A percentile compares a stretch with the other conserved stretches of the same genome.
Conservation (phyloP, 768 basidiomycete genomes). For the Obba rivulosa region DNA sequence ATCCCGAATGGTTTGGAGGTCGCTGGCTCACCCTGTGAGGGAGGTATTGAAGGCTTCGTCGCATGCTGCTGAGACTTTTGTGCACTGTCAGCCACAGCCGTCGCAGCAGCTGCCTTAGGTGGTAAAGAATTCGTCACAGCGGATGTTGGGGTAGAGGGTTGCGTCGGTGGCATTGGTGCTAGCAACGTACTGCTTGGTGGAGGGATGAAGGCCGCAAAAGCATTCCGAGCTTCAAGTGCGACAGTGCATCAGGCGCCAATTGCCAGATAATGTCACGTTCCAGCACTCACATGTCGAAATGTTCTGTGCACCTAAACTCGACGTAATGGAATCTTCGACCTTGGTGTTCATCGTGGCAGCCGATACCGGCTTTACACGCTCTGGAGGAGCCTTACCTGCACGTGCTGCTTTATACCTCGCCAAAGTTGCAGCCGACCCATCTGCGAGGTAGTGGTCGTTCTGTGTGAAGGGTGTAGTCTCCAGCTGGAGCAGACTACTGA, state of each 20-base stretch:
- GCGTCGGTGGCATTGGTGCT: not conserved
- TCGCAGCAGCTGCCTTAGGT: not conserved
- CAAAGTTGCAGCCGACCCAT: conserved; percentile 30
- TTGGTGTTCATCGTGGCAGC: conserved; percentile 15
- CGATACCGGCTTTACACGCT: not conserved
- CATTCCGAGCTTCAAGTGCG: too few relatives aligned
- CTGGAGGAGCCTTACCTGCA: conserved; percentile 6
- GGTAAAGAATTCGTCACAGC: not conserved
- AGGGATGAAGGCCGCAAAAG: not conserved
- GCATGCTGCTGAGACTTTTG: not conserved
- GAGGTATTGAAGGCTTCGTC: not conserved
- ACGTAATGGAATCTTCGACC: not conserved
- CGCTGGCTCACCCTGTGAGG: not conserved
- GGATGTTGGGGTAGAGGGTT: not conserved
- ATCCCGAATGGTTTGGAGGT: too few relatives aligned
- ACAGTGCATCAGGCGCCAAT: too few relatives aligned
- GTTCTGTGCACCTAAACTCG: too few relatives aligned
- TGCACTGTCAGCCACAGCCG: not conserved
- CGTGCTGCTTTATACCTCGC: conserved; percentile 32
- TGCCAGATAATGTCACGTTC: not conserved
- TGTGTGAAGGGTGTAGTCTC: conserved; percentile 32
- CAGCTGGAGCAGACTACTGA: conserved; percentile 7
- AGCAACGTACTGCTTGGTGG: not conserved
- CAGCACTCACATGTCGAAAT: not conserved
- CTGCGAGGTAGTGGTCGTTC: conserved; percentile 34